phyloP scores from a whole-genome alignment of 2,329 filamentous ascomycete species.

The Cercospora sp. region DNA sequence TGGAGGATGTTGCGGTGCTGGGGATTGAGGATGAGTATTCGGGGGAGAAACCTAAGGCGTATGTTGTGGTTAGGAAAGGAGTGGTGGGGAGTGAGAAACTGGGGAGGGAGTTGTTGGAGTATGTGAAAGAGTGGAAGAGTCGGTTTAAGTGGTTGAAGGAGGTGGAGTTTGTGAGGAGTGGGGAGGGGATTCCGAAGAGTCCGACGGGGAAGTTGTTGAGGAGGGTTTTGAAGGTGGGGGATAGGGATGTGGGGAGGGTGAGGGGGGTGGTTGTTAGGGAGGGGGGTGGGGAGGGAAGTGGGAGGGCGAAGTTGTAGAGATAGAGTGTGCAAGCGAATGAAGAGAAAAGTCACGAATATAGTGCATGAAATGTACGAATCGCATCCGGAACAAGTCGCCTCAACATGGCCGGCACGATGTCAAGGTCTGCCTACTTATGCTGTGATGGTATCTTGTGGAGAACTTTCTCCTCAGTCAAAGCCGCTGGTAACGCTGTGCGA shows the following conservation, averaged over 20 bases:
- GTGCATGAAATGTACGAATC: no score
- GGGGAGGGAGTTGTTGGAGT: constrained; percentile 54
- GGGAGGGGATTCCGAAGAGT: constrained; percentile 66
- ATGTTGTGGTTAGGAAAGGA: constrained; percentile 49
- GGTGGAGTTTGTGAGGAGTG: constrained; percentile 57
- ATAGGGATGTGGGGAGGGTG: constrained; percentile 42
- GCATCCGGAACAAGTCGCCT: no score
- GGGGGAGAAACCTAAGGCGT: constrained; percentile 59
- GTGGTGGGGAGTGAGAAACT: constrained; percentile 21
- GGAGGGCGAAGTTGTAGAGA: constrained; percentile 26
- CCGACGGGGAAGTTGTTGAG: constrained; percentile 71
- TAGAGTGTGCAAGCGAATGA: no score
- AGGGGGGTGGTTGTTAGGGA: constrained; percentile 30
- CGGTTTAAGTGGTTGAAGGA: constrained; percentile 66
- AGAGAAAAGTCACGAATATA: no score
- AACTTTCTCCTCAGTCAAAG: no score
- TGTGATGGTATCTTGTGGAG: no score
- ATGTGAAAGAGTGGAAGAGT: constrained; percentile 66
- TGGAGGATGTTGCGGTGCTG: constrained; percentile 60
- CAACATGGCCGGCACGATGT: no score
- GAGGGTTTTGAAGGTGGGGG: constrained; percentile 53
- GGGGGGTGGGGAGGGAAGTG: not conserved
- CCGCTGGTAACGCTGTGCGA: no score
- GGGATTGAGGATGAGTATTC: constrained; percentile 57
- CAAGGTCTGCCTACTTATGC: no score